Evolutionary conservation across 2,329 filamentous ascomycete species (phyloP), one percentile per base, ranked within the genome.

Genomic region (Arachnomyces sp.): DNA sequence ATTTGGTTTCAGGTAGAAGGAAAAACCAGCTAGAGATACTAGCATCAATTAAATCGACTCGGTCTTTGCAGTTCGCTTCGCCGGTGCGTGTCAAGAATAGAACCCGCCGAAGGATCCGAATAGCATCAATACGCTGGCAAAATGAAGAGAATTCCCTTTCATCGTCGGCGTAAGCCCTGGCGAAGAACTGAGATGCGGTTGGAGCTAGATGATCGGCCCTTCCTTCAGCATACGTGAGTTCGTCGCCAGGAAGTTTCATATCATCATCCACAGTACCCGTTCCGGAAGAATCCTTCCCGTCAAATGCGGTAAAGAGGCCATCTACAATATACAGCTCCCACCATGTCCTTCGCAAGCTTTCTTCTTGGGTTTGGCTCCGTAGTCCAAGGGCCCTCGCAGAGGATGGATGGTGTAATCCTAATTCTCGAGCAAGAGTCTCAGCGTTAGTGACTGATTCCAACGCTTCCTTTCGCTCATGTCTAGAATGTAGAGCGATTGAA

Each of bases 341-440:
- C 88, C 88, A 95, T 1, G 88, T 95, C 43, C 89, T 74, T 13
- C 87, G 77, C 77, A 86, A 83, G 57, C 82, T 86, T 61, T 95
- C 89, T 56, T 90, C 85, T 3, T 89, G 58, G 2, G 87, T 69
- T 0, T 77, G 71, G 44, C 83, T 77, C 4, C 78, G 77, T 18
- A 73, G 68, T 12, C 83, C 81, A 51, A 86, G 70, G 4, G 72
- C 62, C 0, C 71, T 63, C 1, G 86, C 81, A 57, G 80, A 94
- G 0, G 75, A 71, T 35, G 76, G 71, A 7, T 76, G 77, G 55
- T 94, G 80, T 61, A 95, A 74, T 0, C 84, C 82, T 16, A 95
- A 73, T 42, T 87, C 78, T 7, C 93, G 65, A 2, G 87, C 85
- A 34, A 90, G 61, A 8, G 78, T 72, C 53, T 88, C 82, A 2